Evolutionary conservation across 2,329 filamentous ascomycete genomes (phyloP).

Genomic region (Chrysosporium queenslandicum): DNA sequence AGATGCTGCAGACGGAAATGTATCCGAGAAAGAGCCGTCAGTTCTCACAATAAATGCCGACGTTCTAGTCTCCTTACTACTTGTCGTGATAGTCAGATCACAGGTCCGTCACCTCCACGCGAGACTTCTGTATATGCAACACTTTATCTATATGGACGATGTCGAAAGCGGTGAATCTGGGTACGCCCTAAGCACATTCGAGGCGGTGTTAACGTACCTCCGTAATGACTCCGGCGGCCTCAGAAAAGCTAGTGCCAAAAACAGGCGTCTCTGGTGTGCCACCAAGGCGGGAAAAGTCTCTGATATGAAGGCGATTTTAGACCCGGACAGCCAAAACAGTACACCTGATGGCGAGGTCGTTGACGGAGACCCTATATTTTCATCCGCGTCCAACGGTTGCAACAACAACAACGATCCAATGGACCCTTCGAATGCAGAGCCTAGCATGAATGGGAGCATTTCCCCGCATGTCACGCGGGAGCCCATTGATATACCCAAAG

Average conservation of each 20-base stretch:
- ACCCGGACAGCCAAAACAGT: constrained; percentile 50
- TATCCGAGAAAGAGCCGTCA: constrained; percentile 43
- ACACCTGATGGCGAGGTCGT: constrained; percentile 27
- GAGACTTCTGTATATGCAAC: constrained; percentile 83
- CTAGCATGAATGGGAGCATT: constrained; percentile 4
- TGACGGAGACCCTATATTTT: constrained; percentile 27
- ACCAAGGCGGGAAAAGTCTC: constrained; percentile 65
- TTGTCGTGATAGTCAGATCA: constrained; percentile 86
- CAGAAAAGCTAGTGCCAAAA: constrained; percentile 73
- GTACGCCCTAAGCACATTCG: constrained; percentile 90
- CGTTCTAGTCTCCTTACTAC: constrained; percentile 77
- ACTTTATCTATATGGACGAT: constrained; percentile 96
- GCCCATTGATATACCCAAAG: constrained; percentile 14
- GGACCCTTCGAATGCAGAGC: constrained; percentile 23
- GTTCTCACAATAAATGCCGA: constrained; percentile 70
- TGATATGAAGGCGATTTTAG: constrained; percentile 67
- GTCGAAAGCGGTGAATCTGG: constrained; percentile 94
- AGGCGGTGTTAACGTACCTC: constrained; percentile 85
- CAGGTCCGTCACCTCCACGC: constrained; percentile 81
- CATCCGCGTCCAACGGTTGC: neutral
- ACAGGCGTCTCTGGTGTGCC: constrained; percentile 80
- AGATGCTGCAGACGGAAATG: constrained; percentile 27
- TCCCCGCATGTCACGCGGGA: neutral
- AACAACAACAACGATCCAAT: constrained; percentile 16
- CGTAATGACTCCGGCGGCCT: constrained; percentile 70